Evolutionary conservation across 352 stramenopile genomes (phyloP).

Genomic region (Pythium rishiriense): DNA sequence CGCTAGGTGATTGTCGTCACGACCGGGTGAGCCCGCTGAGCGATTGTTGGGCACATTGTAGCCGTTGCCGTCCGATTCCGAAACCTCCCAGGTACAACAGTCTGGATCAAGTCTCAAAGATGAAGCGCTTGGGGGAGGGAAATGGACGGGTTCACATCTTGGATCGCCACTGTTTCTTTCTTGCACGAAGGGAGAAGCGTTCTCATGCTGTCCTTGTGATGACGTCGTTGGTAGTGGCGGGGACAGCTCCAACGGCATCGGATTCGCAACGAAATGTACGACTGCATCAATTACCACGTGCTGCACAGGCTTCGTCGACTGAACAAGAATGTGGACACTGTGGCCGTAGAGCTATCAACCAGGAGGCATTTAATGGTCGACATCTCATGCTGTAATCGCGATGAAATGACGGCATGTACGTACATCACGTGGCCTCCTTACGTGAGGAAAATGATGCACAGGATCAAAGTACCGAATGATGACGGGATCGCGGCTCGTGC

Average conservation of each 20-base stretch:
- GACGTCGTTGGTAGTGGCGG: no score
- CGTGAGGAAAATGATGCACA: slow-evolving; percentile 42
- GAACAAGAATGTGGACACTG: slow-evolving; percentile 47
- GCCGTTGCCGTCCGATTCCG: no score
- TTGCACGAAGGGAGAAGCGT: no score
- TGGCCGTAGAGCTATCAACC: slow-evolving; percentile 48
- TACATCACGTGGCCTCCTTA: slow-evolving; percentile 47
- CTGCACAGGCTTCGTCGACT: slow-evolving; percentile 36
- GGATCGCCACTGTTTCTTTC: no score
- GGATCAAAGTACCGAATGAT: slow-evolving; percentile 40
- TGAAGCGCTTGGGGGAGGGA: no score
- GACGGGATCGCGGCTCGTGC: slow-evolving; percentile 19
- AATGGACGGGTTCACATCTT: no score
- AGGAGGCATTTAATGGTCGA: neutral
- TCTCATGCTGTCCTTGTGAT: no score
- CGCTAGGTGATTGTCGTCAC: neutral
- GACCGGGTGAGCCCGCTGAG: neutral
- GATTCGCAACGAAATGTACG: slow-evolving; percentile 39
- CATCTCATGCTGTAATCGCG: neutral
- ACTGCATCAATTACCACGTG: slow-evolving; percentile 57
- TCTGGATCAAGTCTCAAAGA: no score
- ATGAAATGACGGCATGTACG: neutral
- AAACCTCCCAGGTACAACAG: no score
- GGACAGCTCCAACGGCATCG: no score
- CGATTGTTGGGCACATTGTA: no score